Base-by-base conservation (phyloP, 2,329 filamentous ascomycete genomes). In the Trichoderma harzianum region DNA sequence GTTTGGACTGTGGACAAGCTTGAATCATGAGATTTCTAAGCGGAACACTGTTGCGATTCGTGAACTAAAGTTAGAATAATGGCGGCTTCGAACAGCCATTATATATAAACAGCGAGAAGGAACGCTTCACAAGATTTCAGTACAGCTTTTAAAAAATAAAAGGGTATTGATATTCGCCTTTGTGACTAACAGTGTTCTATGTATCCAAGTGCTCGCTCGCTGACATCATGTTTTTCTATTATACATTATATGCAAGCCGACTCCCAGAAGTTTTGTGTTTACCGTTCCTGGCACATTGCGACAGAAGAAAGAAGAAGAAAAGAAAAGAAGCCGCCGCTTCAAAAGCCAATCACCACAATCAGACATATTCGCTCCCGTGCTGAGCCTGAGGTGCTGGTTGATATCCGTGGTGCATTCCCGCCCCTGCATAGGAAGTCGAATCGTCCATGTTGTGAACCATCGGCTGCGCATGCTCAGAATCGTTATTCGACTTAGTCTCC, bases 401-500 rank as follows among this genome's bases (percentile, higher is more conserved):
- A 28, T 69, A 69, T 8, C 30, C 66, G 14, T 69, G 51, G 14
- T 28, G n/a, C 55, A 32, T 51, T n/a, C 55, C 67, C 7, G 67
- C 57, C 1, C 67, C 67, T 1, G n/a, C 51, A 11, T 69, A 69
- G 3, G 36, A 51, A 6, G 67, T 69, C 26, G 67, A 18, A 7
- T 16, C 39, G 7, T 30, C 39, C 57, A 69, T 62, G 7, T 34
- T 58, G 57, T n/a, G 18, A 5, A 69, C 66, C 67, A 69, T 69
- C 8, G 67, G 67, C 16, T 69, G 67, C 6, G 39, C 36, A 36
- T 62, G 36, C 60, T 69, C 67, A 6, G 67, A 62, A 18, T 69
- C 39, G 2, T 53, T 21, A 30, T 58, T 69, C 30, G 30, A 28
- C 11, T 62, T 53, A 7, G 14, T 10, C 21, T 47, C 57, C 6